Base-by-base conservation (phyloP, 768 basidiomycete genomes). In the Amanita rubescens region DNA sequence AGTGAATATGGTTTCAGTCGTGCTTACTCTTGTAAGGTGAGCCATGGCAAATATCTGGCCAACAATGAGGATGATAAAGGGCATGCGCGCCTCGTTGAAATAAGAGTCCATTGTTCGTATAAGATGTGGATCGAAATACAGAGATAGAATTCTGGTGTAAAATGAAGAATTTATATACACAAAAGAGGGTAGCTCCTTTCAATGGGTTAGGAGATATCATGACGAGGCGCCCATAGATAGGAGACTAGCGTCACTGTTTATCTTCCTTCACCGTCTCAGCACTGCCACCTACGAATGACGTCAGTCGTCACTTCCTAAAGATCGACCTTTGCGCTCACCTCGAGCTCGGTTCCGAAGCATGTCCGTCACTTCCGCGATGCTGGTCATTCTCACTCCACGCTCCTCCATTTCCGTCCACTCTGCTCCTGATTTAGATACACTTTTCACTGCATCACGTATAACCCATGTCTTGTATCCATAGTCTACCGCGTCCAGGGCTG, bases 401-500 rank as follows among this genome's bases (percentile, higher is more conserved):
- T 45, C 33, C 11, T 44, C 44, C 45, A 55, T 55, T 37, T 49
- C 54, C 38, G 41, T 49, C 54, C 54, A 48, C 37, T 55, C 48
- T 5, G 27, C 32, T 3, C 54, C 54, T 37, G 65, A 58, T 10
- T 64, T 49, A 8, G 63, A 59, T 20, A 75, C 77, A 46, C 75
- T 76, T 60, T 68, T 75, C 44, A 78, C 72, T 17, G 68, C 77
- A 55, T 80, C 78, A 35, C 50, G 71, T 5, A 80, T 63, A 4
- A 80, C 70, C 76, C 76, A 80, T 8, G 74, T 73, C 38, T 65
- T 71, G 63, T 79, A 82, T 20, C 70, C 72, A 48, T 68, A 72
- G 51, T 77, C 73, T 48, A 71, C 63, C 1, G 78, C 72, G 60
- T 85, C 82, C 22, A 80, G 63, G 27, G 80, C 81, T 3, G 80